phyloP scores from a whole-genome alignment of 2,329 filamentous ascomycete genomes.

The Capronia epimyces region DNA sequence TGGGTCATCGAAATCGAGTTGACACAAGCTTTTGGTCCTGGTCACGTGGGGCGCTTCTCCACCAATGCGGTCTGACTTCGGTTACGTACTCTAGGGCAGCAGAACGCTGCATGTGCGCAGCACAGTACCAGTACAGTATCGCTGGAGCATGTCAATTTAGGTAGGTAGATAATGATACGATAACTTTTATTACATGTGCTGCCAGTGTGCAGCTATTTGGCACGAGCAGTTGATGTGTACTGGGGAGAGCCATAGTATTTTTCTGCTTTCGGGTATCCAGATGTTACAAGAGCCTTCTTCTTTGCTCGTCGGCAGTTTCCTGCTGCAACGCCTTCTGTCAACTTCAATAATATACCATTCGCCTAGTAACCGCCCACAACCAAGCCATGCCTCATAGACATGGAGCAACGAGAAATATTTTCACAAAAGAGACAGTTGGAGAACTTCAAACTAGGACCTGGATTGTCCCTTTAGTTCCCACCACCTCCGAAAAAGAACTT shows the following conservation, averaged over 20 bases:
- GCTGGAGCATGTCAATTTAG: too few species aligned
- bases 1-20: not conserved
- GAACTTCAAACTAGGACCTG: not conserved
- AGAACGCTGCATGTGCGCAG: too few species aligned
- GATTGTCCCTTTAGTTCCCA: slow-evolving; percentile 1
- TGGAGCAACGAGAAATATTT: not conserved
- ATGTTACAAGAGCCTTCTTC: not conserved
- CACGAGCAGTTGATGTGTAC: too few species aligned
- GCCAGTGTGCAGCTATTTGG: too few species aligned
- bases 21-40: not conserved
- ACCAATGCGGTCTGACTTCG: too few species aligned
- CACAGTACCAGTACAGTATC: too few species aligned
- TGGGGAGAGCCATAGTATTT: too few species aligned
- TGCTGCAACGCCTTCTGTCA: not conserved
- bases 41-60: slow-evolving; percentile 1
- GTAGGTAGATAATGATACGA: too few species aligned
- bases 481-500: slow-evolving; percentile 16
- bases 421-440: not conserved
- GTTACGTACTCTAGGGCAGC: too few species aligned
- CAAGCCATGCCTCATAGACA: not conserved
- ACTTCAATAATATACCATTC: not conserved
- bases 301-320: not conserved
- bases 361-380: not conserved
- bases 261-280: not conserved
- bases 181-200: too few species aligned